Evolutionary conservation across 1,284 basidiomycete genomes (phyloP).

Genomic region (Microbotryum violaceum): DNA sequence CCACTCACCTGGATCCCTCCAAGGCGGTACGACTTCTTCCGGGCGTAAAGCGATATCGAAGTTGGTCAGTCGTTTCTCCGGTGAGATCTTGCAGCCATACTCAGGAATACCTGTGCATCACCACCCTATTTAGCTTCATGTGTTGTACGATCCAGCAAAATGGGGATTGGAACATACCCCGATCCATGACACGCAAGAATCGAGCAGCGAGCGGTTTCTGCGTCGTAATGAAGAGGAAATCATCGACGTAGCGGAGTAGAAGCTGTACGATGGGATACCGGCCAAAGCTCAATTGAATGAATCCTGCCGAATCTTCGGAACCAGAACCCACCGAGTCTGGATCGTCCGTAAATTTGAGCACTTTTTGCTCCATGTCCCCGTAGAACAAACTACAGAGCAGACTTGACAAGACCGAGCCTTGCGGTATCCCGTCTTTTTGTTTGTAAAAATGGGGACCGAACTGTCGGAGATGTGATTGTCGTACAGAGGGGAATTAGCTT

Average conservation of each 20-base stretch:
- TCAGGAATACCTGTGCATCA: slow-evolving; percentile 62
- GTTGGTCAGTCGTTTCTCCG: slow-evolving; percentile 81
- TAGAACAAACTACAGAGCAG: slow-evolving; percentile 91
- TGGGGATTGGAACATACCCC: slow-evolving; percentile 46
- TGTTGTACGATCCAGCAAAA: not conserved
- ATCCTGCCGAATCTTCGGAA: not conserved
- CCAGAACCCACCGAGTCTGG: slow-evolving; percentile 52
- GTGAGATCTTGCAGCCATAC: slow-evolving; percentile 84
- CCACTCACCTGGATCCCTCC: slow-evolving; percentile 1
- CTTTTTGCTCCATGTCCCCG: slow-evolving; percentile 69
- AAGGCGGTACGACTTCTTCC: slow-evolving; percentile 24
- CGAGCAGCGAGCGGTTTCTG: slow-evolving; percentile 53
- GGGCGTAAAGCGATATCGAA: slow-evolving; percentile 55
- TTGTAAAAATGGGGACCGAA: slow-evolving; percentile 69
- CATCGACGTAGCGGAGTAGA: slow-evolving; percentile 80
- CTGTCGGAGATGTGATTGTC: slow-evolving; percentile 42
- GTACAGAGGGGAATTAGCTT: not conserved
- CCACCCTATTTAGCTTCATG: not conserved
- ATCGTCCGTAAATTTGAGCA: slow-evolving; percentile 56
- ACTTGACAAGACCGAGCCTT: slow-evolving; percentile 84
- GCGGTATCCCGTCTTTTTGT: slow-evolving; percentile 86
- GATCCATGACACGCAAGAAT: slow-evolving; percentile 73
- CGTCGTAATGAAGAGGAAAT: slow-evolving; percentile 84
- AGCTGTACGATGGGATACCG: slow-evolving; percentile 47
- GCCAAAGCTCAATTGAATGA: not conserved